These are phyloP conservation scores for Balakata baccata DNA, from an alignment of 345 rosid species.

Conservation along the genomic window DNA sequence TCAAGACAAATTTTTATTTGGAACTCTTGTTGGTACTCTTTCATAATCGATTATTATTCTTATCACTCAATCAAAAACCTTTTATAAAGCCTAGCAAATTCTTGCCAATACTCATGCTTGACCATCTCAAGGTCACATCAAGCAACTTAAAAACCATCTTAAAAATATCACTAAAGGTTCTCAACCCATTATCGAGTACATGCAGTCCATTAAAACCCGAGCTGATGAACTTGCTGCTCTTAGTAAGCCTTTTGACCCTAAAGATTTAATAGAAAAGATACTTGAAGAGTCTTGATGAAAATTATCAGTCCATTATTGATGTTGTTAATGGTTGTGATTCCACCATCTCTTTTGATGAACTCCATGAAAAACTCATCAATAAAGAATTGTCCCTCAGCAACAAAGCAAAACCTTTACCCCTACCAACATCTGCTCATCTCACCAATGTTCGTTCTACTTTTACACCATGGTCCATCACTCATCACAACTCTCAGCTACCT, in stretches of 20 bases:
- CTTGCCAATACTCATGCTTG: not conserved
- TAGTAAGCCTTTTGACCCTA: not conserved
- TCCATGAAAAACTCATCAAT: too few relatives aligned
- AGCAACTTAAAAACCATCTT: not conserved
- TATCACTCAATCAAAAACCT: not conserved
- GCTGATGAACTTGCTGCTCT: not conserved
- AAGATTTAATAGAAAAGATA: not conserved
- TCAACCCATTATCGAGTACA: not conserved
- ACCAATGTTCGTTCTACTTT: too few relatives aligned
- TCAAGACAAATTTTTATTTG: not conserved
- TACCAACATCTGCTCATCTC: too few relatives aligned
- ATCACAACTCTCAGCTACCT: too few relatives aligned
- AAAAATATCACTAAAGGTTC: not conserved
- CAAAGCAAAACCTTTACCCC: too few relatives aligned
- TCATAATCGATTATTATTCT: not conserved
- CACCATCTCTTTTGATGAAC: not conserved
- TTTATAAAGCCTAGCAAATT: not conserved
- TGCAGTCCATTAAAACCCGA: not conserved
- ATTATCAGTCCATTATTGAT: too few relatives aligned
- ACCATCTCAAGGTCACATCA: not conserved
- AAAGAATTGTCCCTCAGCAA: too few relatives aligned
- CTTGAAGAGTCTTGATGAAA: not conserved
- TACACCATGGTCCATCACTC: too few relatives aligned
- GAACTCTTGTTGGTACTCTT: not conserved
- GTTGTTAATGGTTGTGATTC: too few relatives aligned